Evolutionary conservation across 2,329 filamentous ascomycete genomes (phyloP).

Genomic region (Colletotrichum magnum): DNA sequence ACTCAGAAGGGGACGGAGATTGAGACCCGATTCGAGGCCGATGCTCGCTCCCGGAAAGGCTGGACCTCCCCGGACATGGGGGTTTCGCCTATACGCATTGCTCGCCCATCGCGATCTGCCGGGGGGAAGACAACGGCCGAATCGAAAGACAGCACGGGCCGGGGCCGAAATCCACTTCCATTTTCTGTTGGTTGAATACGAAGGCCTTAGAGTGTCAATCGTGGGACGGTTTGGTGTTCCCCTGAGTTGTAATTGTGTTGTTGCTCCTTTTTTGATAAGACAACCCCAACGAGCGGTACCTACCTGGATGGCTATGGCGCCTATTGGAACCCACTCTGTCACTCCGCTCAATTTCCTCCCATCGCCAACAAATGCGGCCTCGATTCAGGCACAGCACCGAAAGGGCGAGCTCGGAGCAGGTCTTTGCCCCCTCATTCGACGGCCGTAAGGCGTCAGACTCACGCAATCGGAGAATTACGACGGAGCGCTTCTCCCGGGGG

Average conservation of each 20-base stretch:
- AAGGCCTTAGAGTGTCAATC: neutral
- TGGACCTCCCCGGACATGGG: constrained; percentile 10
- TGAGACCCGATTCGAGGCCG: constrained; percentile 25
- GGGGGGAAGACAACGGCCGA: constrained; percentile 12
- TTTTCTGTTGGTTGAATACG: constrained; percentile 21
- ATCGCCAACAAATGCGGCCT: neutral
- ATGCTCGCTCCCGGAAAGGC: constrained; percentile 23
- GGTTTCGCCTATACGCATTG: neutral
- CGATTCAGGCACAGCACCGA: neutral
- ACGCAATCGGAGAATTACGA: constrained; percentile 38
- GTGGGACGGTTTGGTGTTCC: neutral
- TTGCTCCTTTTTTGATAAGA: constrained; percentile 6
- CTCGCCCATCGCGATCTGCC: constrained; percentile 22
- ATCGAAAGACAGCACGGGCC: neutral
- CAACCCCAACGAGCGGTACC: neutral
- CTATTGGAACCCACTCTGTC: constrained; percentile 11
- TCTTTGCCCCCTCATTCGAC: constrained; percentile 10
- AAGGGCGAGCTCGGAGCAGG: too few species aligned
- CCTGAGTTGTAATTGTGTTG: constrained; percentile 5
- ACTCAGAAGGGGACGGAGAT: constrained; percentile 35
- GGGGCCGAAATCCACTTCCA: constrained; percentile 1
- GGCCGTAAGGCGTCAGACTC: constrained; percentile 1
- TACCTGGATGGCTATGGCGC: neutral
- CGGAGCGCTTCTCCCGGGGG: constrained; percentile 10
- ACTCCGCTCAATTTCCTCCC: constrained; percentile 29